Evolutionary conservation across 1,139 yeast genomes (phyloP).

Genomic region (Lodderomyces oxycetoniae): DNA sequence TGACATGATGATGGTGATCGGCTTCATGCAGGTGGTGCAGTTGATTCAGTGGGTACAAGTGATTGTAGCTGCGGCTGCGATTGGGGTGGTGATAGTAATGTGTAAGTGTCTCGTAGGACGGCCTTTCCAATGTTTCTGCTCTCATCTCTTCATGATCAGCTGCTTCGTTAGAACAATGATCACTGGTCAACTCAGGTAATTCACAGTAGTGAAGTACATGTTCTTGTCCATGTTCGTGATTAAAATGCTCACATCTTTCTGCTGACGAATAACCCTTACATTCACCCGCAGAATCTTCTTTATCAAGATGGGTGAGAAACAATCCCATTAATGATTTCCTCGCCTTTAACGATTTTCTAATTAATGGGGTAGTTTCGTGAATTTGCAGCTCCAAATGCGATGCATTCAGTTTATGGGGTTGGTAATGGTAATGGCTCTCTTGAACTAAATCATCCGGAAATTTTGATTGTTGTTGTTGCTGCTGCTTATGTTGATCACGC

Average conservation of each 20-base stretch:
- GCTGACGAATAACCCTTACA: conserved; percentile 54
- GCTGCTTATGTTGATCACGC: too few species aligned
- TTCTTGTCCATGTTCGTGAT: conserved; percentile 9
- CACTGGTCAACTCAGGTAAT: conserved; percentile 21
- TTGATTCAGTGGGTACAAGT: conserved; percentile 8
- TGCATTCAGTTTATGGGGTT: too few species aligned
- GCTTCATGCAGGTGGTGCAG: conserved; percentile 19
- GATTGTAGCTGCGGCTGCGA: neutral
- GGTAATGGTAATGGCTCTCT: too few species aligned
- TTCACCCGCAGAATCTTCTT: conserved; percentile 33
- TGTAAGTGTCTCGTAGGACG: too few species aligned
- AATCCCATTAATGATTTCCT: conserved; percentile 27
- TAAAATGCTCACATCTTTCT: conserved; percentile 26
- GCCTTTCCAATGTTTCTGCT: too few species aligned
- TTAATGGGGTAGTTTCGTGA: conserved; percentile 42
- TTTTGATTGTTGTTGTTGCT: neutral
- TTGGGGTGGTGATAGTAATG: conserved; percentile 4
- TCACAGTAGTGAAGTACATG: conserved; percentile 39
- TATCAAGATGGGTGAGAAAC: conserved; percentile 13
- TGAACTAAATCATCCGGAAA: neutral
- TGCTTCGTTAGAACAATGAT: neutral
- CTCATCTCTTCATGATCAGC: neutral
- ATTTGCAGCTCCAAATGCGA: neutral
- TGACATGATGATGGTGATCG: conserved; percentile 76
- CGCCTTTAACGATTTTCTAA: conserved; percentile 9